A percentile compares a stretch with the other conserved stretches of the same genome.
phyloP scores from a whole-genome alignment of 2,329 filamentous ascomycete genomes.

The Diplodia sapinea region DNA sequence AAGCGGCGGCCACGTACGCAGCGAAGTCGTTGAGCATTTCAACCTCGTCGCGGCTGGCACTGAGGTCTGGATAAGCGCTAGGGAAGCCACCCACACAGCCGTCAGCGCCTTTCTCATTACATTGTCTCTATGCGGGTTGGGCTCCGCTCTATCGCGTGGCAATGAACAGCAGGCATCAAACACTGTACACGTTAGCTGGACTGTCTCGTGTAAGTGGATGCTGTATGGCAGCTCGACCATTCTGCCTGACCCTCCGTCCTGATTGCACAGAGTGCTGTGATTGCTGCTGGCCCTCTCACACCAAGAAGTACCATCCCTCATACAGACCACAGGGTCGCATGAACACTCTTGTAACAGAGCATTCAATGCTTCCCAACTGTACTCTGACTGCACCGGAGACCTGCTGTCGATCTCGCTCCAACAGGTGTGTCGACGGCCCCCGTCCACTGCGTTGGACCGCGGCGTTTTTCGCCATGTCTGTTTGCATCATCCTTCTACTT shows the following conservation, averaged over 20 bases:
- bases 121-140: too few species aligned
- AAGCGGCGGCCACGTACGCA: slow-evolving; percentile 39
- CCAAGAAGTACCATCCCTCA: not conserved
- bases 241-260: not conserved
- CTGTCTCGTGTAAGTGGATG: not conserved
- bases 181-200: slow-evolving; percentile 36
- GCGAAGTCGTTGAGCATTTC: slow-evolving; percentile 43
- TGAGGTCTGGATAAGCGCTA: slow-evolving; percentile 40
- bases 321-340: not conserved
- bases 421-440: not conserved
- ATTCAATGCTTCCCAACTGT: not conserved
- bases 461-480: not conserved
- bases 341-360: not conserved
- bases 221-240: not conserved
- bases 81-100: slow-evolving; percentile 41
- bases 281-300: not conserved
- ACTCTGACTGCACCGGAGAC: not conserved
- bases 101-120: slow-evolving; percentile 34
- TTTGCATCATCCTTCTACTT: not conserved
- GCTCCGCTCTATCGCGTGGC: too few species aligned
- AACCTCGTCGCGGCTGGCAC: slow-evolving; percentile 42
- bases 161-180: not conserved
- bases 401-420: not conserved
- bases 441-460: not conserved
- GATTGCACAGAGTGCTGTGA: not conserved